A percentile compares a stretch with the other conserved stretches of the same genome.
Evolutionary conservation across 768 basidiomycete genomes (phyloP).

Genomic region (Mycena olivaceomarginata): DNA sequence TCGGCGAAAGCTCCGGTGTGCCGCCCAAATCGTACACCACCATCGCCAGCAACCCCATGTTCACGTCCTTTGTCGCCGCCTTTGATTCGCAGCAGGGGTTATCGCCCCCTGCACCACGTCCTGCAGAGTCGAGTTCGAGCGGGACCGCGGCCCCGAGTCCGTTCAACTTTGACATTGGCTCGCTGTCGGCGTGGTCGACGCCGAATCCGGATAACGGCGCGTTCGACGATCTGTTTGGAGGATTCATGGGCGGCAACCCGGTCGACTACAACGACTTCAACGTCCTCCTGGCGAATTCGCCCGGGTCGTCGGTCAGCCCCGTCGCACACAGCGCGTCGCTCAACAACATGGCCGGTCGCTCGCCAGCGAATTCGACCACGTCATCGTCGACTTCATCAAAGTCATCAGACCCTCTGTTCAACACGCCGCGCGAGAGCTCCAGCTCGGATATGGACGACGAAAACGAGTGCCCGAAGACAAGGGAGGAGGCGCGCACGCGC

Average conservation of each 20-base stretch:
- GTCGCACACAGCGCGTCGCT: slow-evolving; percentile 67
- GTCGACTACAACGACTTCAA: slow-evolving; percentile 56
- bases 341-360: slow-evolving; percentile 48
- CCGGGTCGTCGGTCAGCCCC: slow-evolving; percentile 69
- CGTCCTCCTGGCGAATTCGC: slow-evolving; percentile 54
- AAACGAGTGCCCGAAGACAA: slow-evolving; percentile 72
- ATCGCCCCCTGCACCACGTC: slow-evolving; percentile 37
- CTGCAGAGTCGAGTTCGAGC: slow-evolving; percentile 15
- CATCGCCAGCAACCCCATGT: slow-evolving; percentile 89
- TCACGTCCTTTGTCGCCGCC: slow-evolving; percentile 85
- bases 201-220: slow-evolving; percentile 60
- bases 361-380: slow-evolving; percentile 58
- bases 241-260: slow-evolving; percentile 54
- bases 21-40: slow-evolving; percentile 71
- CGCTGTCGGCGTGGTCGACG: slow-evolving; percentile 66
- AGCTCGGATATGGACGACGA: slow-evolving; percentile 54
- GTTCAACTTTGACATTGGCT: slow-evolving; percentile 69
- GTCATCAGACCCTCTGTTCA: slow-evolving; percentile 58
- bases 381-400: slow-evolving; percentile 57
- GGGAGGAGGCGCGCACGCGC: slow-evolving; percentile 67
- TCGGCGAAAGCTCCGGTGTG: slow-evolving; percentile 54
- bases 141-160: slow-evolving; percentile 48
- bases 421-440: slow-evolving; percentile 56
- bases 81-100: slow-evolving; percentile 66
- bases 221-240: slow-evolving; percentile 69